Evolutionary conservation across 306 rosid genomes (phyloP).

Genomic region (Cucumis melo): DNA sequence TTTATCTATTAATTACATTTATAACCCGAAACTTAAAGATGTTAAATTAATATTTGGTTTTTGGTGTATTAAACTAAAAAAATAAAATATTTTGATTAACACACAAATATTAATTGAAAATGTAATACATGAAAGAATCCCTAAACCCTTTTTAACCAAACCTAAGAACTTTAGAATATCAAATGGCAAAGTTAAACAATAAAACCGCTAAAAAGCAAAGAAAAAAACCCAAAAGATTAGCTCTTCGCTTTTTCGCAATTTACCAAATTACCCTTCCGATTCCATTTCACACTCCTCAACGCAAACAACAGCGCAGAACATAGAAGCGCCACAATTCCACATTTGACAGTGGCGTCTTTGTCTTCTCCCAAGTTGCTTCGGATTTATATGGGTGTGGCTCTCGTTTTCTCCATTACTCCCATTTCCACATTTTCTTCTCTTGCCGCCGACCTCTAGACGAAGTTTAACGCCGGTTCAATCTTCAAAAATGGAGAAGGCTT

Average conservation of each 20-base stretch:
- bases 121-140: background rate
- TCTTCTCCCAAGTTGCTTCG: background rate
- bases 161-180: background rate
- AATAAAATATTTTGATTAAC: no score
- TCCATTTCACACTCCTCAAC: background rate
- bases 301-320: background rate
- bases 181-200: background rate
- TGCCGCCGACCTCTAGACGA: background rate
- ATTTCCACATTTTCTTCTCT: background rate
- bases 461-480: constrained; percentile 5
- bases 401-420: background rate
- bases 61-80: no score
- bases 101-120: no score
- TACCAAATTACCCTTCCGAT: background rate
- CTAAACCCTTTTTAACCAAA: background rate
- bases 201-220: background rate
- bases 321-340: background rate
- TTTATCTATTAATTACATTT: no score
- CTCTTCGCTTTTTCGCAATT: background rate
- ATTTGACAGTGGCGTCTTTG: background rate
- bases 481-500: constrained; percentile 70
- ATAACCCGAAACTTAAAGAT: no score
- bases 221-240: background rate
- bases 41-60: no score
- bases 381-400: background rate